These are phyloP conservation scores for Colletotrichum sp. DNA, from an alignment of 2,329 filamentous ascomycete genomes.

Conservation along the genomic window DNA sequence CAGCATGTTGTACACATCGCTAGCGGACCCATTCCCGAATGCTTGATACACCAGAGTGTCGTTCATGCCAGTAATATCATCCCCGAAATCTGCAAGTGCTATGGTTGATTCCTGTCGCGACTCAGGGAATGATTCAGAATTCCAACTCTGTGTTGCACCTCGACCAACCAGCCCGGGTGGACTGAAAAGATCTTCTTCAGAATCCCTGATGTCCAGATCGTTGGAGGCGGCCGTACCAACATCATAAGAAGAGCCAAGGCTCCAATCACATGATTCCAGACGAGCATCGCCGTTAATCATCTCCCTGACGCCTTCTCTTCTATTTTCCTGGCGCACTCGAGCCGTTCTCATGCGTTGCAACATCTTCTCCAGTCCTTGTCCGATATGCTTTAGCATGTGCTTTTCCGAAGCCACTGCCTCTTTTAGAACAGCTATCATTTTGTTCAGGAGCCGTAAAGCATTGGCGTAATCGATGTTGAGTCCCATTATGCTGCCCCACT, in stretches of 20 bases:
- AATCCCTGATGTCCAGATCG: fast-evolving
- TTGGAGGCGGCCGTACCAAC: fast-evolving
- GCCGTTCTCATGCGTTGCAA: constrained; percentile 15
- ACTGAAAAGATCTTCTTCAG: fast-evolving
- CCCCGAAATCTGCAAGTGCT: constrained; percentile 18
- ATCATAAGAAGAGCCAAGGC: fast-evolving
- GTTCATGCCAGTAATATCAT: constrained; percentile 26
- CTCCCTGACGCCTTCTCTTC: too few relatives aligned
- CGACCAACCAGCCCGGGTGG: background rate
- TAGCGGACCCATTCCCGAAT: constrained; percentile 29
- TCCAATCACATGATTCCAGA: background rate
- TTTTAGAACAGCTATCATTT: constrained; percentile 35
- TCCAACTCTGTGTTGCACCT: background rate
- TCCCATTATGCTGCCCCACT: constrained; percentile 35
- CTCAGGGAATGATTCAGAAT: background rate
- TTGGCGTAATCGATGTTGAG: constrained; percentile 37
- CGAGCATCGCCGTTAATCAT: fast-evolving
- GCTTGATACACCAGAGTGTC: constrained; percentile 31
- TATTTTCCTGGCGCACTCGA: fast-evolving
- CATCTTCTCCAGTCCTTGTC: constrained; percentile 39
- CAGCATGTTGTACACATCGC: constrained; percentile 27
- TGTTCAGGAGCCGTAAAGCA: constrained; percentile 33
- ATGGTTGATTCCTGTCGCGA: background rate
- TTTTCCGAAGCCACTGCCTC: constrained; percentile 35
- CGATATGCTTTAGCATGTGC: constrained; percentile 42